Evolutionary conservation across 768 basidiomycete genomes (phyloP).

Genomic region (Russula sp.): DNA sequence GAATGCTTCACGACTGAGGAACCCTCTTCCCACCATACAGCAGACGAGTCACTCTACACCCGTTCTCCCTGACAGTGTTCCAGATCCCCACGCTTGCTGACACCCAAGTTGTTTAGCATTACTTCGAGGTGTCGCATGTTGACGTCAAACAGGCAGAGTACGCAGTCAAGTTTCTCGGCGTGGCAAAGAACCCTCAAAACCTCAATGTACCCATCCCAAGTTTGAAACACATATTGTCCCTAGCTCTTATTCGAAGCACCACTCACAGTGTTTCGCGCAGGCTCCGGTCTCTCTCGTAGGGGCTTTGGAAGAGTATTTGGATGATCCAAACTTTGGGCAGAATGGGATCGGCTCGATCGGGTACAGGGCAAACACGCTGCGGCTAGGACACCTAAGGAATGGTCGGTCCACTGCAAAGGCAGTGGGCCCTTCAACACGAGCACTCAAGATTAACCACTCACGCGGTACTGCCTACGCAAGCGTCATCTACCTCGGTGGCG

Average conservation of each 20-base stretch:
- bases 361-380: slow-evolving; percentile 71
- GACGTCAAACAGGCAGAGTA: slow-evolving; percentile 91
- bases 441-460: neutral
- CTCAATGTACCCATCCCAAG: slow-evolving; percentile 93
- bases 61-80: too few species aligned
- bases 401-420: slow-evolving; percentile 15
- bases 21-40: too few species aligned
- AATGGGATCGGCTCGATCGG: slow-evolving; percentile 62
- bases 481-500: slow-evolving; percentile 27
- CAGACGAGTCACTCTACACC: too few species aligned
- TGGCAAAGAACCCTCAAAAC: slow-evolving; percentile 90
- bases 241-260: neutral
- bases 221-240: slow-evolving; percentile 68
- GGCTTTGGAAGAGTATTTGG: slow-evolving; percentile 90
- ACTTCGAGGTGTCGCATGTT: slow-evolving; percentile 75
- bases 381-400: slow-evolving; percentile 36
- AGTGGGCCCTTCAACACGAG: slow-evolving; percentile 28
- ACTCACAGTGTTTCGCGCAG: slow-evolving; percentile 34
- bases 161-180: slow-evolving; percentile 87
- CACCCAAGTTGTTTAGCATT: slow-evolving; percentile 49
- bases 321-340: slow-evolving; percentile 95
- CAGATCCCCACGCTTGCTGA: too few species aligned
- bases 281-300: slow-evolving; percentile 93
- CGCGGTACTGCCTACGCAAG: slow-evolving; percentile 14
- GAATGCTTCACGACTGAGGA: too few species aligned